Evolutionary conservation across 331 rosid genomes (phyloP).

Genomic region (Stylosanthes scabra): DNA sequence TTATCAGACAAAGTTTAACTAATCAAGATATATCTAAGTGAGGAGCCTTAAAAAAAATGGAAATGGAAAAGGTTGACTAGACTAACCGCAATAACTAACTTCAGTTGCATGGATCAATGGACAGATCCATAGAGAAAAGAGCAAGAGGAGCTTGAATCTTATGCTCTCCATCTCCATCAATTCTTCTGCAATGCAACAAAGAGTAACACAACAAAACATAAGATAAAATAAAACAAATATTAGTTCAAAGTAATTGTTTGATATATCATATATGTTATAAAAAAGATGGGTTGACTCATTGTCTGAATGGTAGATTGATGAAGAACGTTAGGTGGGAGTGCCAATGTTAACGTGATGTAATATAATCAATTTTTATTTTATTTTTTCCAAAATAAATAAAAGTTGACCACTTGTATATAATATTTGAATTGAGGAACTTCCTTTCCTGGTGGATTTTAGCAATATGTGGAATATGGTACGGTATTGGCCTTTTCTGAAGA

Average conservation of each 20-base stretch:
- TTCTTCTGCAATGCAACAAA: neutral
- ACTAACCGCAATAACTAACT: too few relatives aligned
- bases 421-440: too few relatives aligned
- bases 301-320: slow-evolving; percentile 11
- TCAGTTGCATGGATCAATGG: too few relatives aligned
- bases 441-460: too few relatives aligned
- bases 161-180: slow-evolving; percentile 31
- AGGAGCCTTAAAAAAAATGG: too few relatives aligned
- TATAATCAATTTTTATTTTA: neutral
- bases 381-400: too few relatives aligned
- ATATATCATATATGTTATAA: neutral
- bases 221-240: too few relatives aligned
- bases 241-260: neutral
- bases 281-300: neutral
- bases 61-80: too few relatives aligned
- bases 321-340: neutral
- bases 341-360: neutral
- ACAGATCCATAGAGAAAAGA: too few relatives aligned
- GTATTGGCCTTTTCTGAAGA: slow-evolving; percentile 1
- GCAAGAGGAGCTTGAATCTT: slow-evolving; percentile 28
- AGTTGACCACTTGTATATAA: neutral
- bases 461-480: neutral
- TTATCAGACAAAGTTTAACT: too few relatives aligned
- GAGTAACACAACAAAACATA: neutral
- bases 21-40: too few relatives aligned